Base-by-base conservation (phyloP, 2,329 filamentous ascomycete genomes). In the Alternaria conjuncta region DNA sequence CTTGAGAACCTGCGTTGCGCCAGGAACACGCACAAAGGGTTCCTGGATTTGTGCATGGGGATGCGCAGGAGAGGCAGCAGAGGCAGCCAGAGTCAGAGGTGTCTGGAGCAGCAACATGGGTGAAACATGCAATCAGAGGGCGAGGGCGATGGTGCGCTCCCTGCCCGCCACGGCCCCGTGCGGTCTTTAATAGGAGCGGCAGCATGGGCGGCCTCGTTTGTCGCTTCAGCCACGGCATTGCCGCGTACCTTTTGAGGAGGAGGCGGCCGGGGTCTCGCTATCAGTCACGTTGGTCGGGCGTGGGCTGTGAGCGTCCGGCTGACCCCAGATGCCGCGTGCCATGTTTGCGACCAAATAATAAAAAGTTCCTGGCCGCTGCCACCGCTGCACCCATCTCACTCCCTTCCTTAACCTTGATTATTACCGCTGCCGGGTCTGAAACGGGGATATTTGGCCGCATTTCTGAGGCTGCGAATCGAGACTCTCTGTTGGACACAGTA, bases 11-110 rank as follows among this genome's bases (percentile, higher is more conserved):
- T 55, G 63, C 63, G 57, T 64, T 60, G 68, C 63, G 71, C 67
- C 71, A 71, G 71, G 71, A 65, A 71, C 71, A 68, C 56, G 63
- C 71, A 71, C 63, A 71, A 67, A 70, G 51, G 41, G 58, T 68
- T 43, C 55, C 57, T 64, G 68, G 47, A 63, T 60, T 65, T 62
- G 55, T 61, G 57, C 49, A 47, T 18, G 32, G 41, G 41, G 15
- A 26, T 7, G 23, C 44, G 45, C 44, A 51, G 11, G 13, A 43
- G 45, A 26, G n/a, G 28, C 32, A 30, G n/a, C 25, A 43, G 32
- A 45, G 49, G 51, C 30, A 26, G 36, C 26, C 58, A 61, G 21
- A 53, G 58, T 56, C 63, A 61, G 56, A 63, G 45, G 49, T 57
- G 44, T 41, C 36, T 41, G 36, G 36, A 41, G 36, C 55, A 21